phyloP scores from a whole-genome alignment of 352 stramenopile species.

The Phytophthora aleatoria region DNA sequence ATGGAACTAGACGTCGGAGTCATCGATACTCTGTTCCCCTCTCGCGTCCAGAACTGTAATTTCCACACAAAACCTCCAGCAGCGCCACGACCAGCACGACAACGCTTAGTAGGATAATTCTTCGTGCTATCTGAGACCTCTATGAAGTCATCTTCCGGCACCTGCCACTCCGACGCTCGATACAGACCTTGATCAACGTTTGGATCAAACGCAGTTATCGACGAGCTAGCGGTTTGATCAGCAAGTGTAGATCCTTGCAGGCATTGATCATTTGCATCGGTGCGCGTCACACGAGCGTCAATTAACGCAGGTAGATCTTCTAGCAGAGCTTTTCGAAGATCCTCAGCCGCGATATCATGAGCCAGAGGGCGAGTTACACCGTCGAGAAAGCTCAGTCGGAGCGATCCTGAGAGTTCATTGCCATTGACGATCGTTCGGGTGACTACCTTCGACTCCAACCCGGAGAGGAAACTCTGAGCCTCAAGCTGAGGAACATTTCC shows the following conservation, averaged over 20 bases:
- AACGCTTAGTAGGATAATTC: conserved; percentile 75
- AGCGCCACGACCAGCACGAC: conserved; percentile 74
- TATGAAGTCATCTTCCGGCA: conserved; percentile 44
- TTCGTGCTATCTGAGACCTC: conserved; percentile 56
- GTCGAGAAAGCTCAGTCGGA: conserved; percentile 80
- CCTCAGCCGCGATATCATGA: conserved; percentile 69
- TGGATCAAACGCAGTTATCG: conserved; percentile 31
- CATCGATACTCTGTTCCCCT: conserved; percentile 77
- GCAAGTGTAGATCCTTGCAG: conserved; percentile 64
- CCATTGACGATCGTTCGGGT: conserved; percentile 81
- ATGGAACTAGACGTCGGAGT: conserved; percentile 72
- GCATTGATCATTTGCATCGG: conserved; percentile 56
- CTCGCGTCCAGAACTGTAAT: conserved; percentile 88
- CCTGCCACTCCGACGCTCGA: conserved; percentile 57
- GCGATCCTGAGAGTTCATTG: conserved; percentile 88
- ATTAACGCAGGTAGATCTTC: conserved; percentile 58
- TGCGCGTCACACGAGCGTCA: conserved; percentile 74
- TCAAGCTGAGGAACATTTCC: conserved; percentile 82
- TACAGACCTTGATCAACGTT: conserved; percentile 39
- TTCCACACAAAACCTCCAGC: conserved; percentile 91
- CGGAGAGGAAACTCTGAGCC: conserved; percentile 74
- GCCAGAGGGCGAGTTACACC: conserved; percentile 58
- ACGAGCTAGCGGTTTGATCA: conserved; percentile 47
- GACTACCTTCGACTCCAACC: conserved; percentile 67
- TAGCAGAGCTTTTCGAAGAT: conserved; percentile 57